A percentile compares a stretch with the other conserved stretches of the same genome.
These are phyloP conservation scores for Acmispon strigosus DNA, from an alignment of 306 rosid species.

Conservation along the genomic window DNA sequence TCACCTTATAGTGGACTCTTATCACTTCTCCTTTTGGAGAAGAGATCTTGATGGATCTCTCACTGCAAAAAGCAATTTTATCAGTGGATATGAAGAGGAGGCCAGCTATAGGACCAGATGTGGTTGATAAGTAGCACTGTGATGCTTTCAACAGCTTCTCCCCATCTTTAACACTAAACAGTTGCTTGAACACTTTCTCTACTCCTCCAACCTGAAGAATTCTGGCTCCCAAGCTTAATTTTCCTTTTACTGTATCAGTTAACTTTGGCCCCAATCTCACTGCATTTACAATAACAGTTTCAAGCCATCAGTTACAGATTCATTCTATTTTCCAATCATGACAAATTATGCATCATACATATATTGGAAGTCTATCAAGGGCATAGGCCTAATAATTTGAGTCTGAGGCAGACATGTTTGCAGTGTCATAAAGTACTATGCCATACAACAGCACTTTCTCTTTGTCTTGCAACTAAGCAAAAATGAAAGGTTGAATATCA, in stretches of 20 bases:
- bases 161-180: slow-evolving; percentile 43
- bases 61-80: slow-evolving; percentile 75
- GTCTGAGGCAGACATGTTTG: not conserved
- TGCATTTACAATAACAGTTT: slow-evolving; percentile 26
- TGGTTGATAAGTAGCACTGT: slow-evolving; percentile 71
- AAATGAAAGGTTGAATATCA: not conserved
- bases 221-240: slow-evolving; percentile 65
- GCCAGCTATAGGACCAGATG: slow-evolving; percentile 83
- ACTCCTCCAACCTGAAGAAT: slow-evolving; percentile 65
- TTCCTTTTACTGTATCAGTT: slow-evolving; percentile 62
- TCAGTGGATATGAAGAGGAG: slow-evolving; percentile 75
- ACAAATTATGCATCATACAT: not conserved
- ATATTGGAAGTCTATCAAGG: not conserved
- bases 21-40: slow-evolving; percentile 39
- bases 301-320: slow-evolving; percentile 3
- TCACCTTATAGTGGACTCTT: slow-evolving; percentile 59
- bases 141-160: slow-evolving; percentile 62
- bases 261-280: slow-evolving; percentile 58
- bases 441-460: not conserved
- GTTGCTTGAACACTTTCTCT: slow-evolving; percentile 48
- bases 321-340: not conserved
- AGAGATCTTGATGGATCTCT: slow-evolving; percentile 55
- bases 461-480: not conserved
- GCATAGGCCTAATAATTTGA: not conserved
- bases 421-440: not conserved